Evolutionary conservation across 441 rosid genomes (phyloP).

Genomic region (Corymbia citriodora): DNA sequence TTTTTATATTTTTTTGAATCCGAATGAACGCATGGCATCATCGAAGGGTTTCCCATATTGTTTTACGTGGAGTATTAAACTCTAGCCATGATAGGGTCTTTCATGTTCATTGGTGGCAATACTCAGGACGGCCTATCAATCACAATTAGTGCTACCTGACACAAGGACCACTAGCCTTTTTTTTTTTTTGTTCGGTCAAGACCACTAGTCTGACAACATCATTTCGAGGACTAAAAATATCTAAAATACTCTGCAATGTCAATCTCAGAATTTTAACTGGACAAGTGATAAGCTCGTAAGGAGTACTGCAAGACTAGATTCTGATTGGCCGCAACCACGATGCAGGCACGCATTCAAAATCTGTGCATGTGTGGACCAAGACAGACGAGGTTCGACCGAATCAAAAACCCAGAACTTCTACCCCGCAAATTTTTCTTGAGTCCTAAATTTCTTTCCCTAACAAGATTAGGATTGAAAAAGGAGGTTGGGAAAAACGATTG

Average conservation of each 20-base stretch:
- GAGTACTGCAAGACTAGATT: background rate
- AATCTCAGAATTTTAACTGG: background rate
- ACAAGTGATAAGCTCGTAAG: background rate
- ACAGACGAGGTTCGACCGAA: background rate
- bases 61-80: no score
- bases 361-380: background rate
- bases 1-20: no score
- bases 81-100: background rate
- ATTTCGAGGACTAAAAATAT: no score
- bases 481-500: background rate
- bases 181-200: no score
- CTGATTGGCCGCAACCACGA: background rate
- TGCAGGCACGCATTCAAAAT: background rate
- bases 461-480: background rate
- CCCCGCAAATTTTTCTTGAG: background rate
- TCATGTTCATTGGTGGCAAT: background rate
- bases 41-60: no score
- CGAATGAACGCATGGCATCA: no score
- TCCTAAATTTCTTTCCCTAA: background rate
- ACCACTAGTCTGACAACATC: background rate
- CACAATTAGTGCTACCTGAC: background rate
- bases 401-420: background rate
- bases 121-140: background rate
- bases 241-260: background rate
- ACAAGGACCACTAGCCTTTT: background rate